phyloP scores from a whole-genome alignment of 2,329 filamentous ascomycete species.

The Diaporthe caulivora region DNA sequence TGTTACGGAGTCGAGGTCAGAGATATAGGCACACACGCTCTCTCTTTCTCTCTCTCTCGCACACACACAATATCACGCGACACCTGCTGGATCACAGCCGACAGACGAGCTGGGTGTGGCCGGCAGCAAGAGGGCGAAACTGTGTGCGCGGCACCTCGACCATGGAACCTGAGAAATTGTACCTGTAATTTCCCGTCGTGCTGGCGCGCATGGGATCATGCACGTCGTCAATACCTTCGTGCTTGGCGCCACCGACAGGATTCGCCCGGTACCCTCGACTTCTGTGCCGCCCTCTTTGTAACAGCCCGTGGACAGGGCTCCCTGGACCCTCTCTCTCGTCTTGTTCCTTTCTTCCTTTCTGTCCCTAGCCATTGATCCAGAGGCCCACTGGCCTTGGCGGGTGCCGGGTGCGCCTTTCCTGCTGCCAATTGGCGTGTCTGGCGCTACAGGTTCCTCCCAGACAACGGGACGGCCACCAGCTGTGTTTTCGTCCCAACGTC shows the following conservation, averaged over 20 bases:
- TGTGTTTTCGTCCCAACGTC: conserved; percentile 22
- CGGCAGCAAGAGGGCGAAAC: conserved; percentile 8
- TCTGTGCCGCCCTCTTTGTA: conserved; percentile 17
- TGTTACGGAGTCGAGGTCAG: too few species aligned
- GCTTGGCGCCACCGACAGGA: conserved; percentile 7
- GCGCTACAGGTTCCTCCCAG: conserved; percentile 26
- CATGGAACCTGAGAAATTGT: conserved; percentile 27
- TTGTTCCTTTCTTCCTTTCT: background rate
- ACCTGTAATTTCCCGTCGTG: conserved; percentile 46
- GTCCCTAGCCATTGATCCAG: background rate
- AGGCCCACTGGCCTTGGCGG: conserved; percentile 7
- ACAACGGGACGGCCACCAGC: too few species aligned
- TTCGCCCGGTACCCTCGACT: conserved; percentile 20
- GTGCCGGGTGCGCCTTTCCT: conserved; percentile 5
- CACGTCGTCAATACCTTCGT: conserved; percentile 27
- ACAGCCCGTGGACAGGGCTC: background rate
- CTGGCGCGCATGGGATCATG: conserved; percentile 39
- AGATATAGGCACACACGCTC: background rate
- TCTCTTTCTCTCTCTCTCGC: too few species aligned
- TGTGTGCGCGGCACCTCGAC: conserved; percentile 20
- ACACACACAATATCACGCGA: background rate
- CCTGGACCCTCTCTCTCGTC: background rate
- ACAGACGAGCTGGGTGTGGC: conserved; percentile 14
- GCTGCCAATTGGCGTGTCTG: conserved; percentile 13
- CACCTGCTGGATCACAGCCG: background rate